These are phyloP conservation scores for Scopulariopsis brevicaulis DNA, from an alignment of 2,329 filamentous ascomycete genomes.

Conservation along the genomic window DNA sequence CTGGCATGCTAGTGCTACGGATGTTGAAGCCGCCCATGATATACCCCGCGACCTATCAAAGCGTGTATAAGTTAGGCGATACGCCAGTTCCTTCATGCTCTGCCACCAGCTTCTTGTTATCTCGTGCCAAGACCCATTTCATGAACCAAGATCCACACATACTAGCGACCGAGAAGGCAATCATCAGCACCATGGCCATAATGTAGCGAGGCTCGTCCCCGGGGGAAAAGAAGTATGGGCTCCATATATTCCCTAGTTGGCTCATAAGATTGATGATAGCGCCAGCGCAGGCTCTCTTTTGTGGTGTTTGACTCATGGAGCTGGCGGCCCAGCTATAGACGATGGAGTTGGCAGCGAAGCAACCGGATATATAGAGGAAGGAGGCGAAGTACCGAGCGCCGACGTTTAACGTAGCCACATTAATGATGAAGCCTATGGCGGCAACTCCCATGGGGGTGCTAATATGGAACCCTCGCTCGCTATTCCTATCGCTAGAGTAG, in stretches of 20 bases:
- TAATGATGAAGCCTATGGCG: constrained; percentile 19
- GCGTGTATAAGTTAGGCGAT: too few relatives aligned
- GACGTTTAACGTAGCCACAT: constrained; percentile 9
- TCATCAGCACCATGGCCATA: background rate
- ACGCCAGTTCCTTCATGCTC: too few relatives aligned
- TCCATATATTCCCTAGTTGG: constrained; percentile 12
- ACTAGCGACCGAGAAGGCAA: background rate
- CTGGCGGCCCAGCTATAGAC: constrained; percentile 22
- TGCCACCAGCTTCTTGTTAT: too few relatives aligned
- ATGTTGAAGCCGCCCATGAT: too few relatives aligned
- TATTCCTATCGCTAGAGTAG: constrained; percentile 8
- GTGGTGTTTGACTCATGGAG: constrained; percentile 20
- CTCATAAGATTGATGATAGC: constrained; percentile 23
- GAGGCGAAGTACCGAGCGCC: constrained; percentile 12
- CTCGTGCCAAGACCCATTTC: too few relatives aligned
- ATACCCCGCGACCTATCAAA: too few relatives aligned
- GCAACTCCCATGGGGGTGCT: constrained; percentile 25
- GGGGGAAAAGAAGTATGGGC: background rate
- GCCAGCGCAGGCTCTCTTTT: constrained; percentile 22
- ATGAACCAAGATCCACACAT: too few relatives aligned
- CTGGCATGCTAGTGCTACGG: too few relatives aligned
- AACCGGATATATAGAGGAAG: constrained; percentile 12
- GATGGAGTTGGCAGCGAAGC: constrained; percentile 18
- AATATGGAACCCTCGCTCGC: constrained; percentile 12
- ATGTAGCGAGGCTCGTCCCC: background rate